Percentiles rank a stretch among this genome's conserved stretches.
Conservation (phyloP, 1,139 yeast genomes). For the Protomyces gravidus region DNA sequence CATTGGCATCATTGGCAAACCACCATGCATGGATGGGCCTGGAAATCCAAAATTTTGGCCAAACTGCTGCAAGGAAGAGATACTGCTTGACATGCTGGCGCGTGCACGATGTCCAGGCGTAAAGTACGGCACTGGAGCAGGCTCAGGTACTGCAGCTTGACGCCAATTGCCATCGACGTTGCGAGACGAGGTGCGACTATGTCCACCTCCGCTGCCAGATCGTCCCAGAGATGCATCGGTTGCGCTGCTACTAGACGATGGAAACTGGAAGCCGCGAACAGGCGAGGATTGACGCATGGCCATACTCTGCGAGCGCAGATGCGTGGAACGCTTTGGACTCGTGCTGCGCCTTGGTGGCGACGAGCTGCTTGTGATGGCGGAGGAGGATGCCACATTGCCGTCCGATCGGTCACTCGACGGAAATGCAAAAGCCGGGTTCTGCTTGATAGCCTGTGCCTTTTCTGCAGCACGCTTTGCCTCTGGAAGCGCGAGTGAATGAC, state of each 20-base stretch:
- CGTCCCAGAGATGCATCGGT: slow-evolving; percentile 34
- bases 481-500: slow-evolving; percentile 86
- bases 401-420: slow-evolving; percentile 23
- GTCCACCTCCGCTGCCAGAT: slow-evolving; percentile 41
- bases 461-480: slow-evolving; percentile 99
- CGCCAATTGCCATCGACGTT: slow-evolving; percentile 50
- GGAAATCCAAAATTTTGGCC: slow-evolving; percentile 31
- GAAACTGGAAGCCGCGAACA: slow-evolving; percentile 33
- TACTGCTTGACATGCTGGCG: slow-evolving; percentile 64
- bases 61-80: slow-evolving; percentile 32
- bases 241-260: slow-evolving; percentile 47
- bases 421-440: slow-evolving; percentile 32
- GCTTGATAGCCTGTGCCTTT: slow-evolving; percentile 62
- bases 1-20: slow-evolving; percentile 39
- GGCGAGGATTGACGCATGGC: slow-evolving; percentile 38
- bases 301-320: slow-evolving; percentile 35
- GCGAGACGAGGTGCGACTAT: slow-evolving; percentile 55
- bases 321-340: slow-evolving; percentile 25
- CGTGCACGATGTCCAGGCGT: slow-evolving; percentile 78
- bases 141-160: slow-evolving; percentile 32
- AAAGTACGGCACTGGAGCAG: slow-evolving; percentile 43
- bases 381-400: slow-evolving; percentile 5
- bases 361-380: slow-evolving; percentile 2
- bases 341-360: slow-evolving; percentile 28
- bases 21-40: slow-evolving; percentile 31